These are phyloP conservation scores for Vigna mungo DNA, from an alignment of 306 rosid genomes.

Conservation along the genomic window DNA sequence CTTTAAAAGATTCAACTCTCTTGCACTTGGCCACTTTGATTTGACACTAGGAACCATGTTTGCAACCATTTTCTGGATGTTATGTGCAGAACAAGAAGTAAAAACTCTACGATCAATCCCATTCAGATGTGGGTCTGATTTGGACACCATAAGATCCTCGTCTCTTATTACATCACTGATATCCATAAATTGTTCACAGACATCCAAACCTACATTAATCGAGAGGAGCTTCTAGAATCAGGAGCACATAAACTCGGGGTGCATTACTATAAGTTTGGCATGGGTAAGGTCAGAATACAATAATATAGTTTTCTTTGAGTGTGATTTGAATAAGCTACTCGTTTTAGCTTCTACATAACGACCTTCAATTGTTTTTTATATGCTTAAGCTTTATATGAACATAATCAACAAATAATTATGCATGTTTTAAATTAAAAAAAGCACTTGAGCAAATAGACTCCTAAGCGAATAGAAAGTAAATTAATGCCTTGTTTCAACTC, in stretches of 20 bases:
- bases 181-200: slow-evolving; percentile 96
- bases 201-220: slow-evolving; percentile 77
- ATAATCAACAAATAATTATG: background rate
- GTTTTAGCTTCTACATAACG: background rate
- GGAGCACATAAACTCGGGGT: slow-evolving; percentile 24
- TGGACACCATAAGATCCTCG: slow-evolving; percentile 86
- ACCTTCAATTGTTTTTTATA: background rate
- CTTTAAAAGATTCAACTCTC: slow-evolving; percentile 89
- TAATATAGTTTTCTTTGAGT: background rate
- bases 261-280: background rate
- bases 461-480: slow-evolving; percentile 36
- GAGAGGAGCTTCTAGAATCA: slow-evolving; percentile 43
- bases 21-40: slow-evolving; percentile 93
- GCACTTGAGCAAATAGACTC: background rate
- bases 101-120: slow-evolving; percentile 75
- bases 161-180: slow-evolving; percentile 95
- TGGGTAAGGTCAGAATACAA: background rate
- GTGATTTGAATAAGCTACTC: background rate
- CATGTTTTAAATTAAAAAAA: background rate
- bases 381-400: background rate
- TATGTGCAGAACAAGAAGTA: slow-evolving; percentile 69
- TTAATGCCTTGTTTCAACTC: slow-evolving; percentile 13
- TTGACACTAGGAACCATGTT: slow-evolving; percentile 89
- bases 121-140: slow-evolving; percentile 61
- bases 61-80: slow-evolving; percentile 86